phyloP scores from a whole-genome alignment of 1,284 basidiomycete genomes.

The Pisolithus thermaeus region DNA sequence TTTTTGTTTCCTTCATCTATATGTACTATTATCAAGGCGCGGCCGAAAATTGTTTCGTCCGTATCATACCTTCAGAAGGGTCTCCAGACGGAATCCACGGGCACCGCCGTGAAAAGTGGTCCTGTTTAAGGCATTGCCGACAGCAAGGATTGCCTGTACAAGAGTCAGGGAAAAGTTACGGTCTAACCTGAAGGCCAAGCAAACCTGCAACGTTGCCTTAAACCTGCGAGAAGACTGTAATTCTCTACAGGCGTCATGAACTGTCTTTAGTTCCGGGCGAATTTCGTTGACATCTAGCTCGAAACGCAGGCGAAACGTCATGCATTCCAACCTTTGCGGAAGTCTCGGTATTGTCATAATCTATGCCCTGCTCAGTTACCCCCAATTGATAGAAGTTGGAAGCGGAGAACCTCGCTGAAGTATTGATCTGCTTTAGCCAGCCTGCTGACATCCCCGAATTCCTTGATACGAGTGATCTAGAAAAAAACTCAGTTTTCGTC shows the following conservation, averaged over 20 bases:
- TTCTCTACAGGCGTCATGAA: slow-evolving; percentile 73
- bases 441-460: slow-evolving; percentile 63
- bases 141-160: slow-evolving; percentile 56
- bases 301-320: slow-evolving; percentile 78
- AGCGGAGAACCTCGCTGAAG: slow-evolving; percentile 58
- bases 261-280: slow-evolving; percentile 72
- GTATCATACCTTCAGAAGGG: slow-evolving; percentile 69
- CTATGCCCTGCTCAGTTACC: slow-evolving; percentile 33
- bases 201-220: slow-evolving; percentile 65
- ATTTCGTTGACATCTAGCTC: slow-evolving; percentile 83
- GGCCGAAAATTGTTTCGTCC: neutral
- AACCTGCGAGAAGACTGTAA: slow-evolving; percentile 66
- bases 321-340: slow-evolving; percentile 66
- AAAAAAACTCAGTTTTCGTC: neutral
- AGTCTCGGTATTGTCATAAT: slow-evolving; percentile 78
- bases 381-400: neutral
- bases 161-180: slow-evolving; percentile 5
- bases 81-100: slow-evolving; percentile 77
- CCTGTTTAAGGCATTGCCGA: slow-evolving; percentile 82
- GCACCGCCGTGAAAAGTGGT: slow-evolving; percentile 82
- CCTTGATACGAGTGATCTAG: slow-evolving; percentile 58
- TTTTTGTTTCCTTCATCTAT: slow-evolving; percentile 82
- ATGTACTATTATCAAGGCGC: neutral
- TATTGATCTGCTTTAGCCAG: slow-evolving; percentile 83
- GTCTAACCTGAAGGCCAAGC: slow-evolving; percentile 7